Base-by-base conservation (phyloP, 306 rosid genomes). In the Neltuma alba region DNA sequence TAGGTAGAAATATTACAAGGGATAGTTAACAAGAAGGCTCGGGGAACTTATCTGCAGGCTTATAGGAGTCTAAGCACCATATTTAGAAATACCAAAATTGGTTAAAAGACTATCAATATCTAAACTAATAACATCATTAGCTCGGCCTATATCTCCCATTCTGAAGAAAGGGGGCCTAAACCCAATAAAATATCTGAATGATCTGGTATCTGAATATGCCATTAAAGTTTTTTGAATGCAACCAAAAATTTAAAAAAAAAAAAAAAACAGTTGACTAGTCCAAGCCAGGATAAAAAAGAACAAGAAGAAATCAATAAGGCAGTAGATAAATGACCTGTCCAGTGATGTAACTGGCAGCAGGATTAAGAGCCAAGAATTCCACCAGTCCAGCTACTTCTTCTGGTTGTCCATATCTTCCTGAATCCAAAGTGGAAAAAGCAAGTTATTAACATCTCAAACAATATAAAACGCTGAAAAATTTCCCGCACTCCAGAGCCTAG, bases 311-410 rank as follows among this genome's bases (percentile, higher is more conserved):
- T n/a, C 9, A 37, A 36, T 0, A 61, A 12, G 85, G 77, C 9
- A 74, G 41, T 37, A 72, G 41, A 74, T 40, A 57, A 70, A 33
- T 80, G 45, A 94, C 99, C 99, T 95, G 98, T 74, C 99, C 98
- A 63, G 99, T 95, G 62, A 95, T 90, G 87, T 93, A 95, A 81
- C 94, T 82, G 78, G 98, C 89, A 11, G 98, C 98, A 65, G 92
- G 96, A 81, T 80, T 87, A 58, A 95, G 93, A 71, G 98, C 99
- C 90, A 95, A 90, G 76, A 95, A 93, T 82, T 95, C 94, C 82
- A 95, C 98, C 38, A 95, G 89, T 74, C 99, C 98, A 77, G 99
- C 98, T 73, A 95, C 97, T 88, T 95, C 99, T 87, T 95, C 98
- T 4, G 98, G 97, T 72, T 85, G 97, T 50, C 99, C 98, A 80